Evolutionary conservation across 805 yeast species (phyloP).

Genomic region (Lachancea meyersii): DNA sequence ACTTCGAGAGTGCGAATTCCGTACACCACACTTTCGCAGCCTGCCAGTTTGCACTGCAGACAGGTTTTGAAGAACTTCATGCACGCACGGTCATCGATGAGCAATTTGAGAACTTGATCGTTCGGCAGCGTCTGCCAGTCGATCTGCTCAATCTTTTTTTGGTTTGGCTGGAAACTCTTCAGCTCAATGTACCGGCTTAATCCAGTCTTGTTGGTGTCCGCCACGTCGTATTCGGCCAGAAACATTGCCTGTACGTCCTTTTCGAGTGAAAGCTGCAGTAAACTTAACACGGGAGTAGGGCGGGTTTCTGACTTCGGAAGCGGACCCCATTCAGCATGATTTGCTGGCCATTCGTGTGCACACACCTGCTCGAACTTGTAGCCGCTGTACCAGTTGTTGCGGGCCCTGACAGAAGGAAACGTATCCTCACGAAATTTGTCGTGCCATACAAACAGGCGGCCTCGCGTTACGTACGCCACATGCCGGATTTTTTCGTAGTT

Average conservation of each 20-base stretch:
- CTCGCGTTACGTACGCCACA: constrained; percentile 1
- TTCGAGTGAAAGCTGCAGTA: not conserved
- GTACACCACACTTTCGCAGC: constrained; percentile 1
- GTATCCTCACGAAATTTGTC: constrained; percentile 2
- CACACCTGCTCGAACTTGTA: constrained; percentile 8
- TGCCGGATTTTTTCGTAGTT: constrained; percentile 3
- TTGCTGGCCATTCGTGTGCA: constrained; percentile 4
- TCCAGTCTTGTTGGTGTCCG: not conserved
- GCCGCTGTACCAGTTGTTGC: constrained; percentile 8
- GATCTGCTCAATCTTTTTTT: not conserved
- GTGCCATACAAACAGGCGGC: constrained; percentile 6
- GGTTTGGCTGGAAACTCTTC: constrained; percentile 3
- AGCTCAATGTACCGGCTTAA: constrained; percentile 1
- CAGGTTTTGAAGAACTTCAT: constrained; percentile 8
- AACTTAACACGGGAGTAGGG: not conserved
- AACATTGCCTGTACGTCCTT: not conserved
- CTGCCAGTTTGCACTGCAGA: constrained; percentile 6
- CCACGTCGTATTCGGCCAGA: constrained; percentile 8
- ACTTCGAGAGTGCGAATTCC: not conserved
- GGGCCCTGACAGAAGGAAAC: not conserved
- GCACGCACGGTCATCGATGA: not conserved
- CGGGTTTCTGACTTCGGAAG: not conserved
- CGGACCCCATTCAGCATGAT: not conserved
- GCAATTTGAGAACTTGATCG: not conserved
- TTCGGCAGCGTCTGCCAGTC: constrained; percentile 1